Evolutionary conservation across 305 asterid species (phyloP).

Genomic region (Solanum hybrid): DNA sequence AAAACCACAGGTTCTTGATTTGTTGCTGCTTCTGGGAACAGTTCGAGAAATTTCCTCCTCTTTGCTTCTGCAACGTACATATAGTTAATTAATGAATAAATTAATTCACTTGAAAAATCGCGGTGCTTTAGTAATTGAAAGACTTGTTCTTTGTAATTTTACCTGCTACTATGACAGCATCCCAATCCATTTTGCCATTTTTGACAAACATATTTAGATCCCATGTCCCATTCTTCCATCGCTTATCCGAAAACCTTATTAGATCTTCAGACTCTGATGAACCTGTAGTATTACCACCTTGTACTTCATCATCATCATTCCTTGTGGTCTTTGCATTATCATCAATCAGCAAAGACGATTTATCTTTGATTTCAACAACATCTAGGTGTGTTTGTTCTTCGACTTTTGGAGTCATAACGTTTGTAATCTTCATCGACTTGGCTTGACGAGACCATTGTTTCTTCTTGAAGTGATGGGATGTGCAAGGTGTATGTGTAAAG

Average conservation of each 20-base stretch:
- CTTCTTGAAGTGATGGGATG: constrained; percentile 29
- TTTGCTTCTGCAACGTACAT: constrained; percentile 32
- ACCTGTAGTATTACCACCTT: neutral
- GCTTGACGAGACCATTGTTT: constrained; percentile 19
- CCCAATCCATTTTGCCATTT: constrained; percentile 67
- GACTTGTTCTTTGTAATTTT: neutral
- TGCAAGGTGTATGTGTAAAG: constrained; percentile 28
- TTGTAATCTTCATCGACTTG: constrained; percentile 11
- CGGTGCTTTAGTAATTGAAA: neutral
- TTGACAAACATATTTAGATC: constrained; percentile 66
- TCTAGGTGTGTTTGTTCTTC: constrained; percentile 18
- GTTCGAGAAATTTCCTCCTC: constrained; percentile 53
- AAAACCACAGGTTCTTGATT: constrained; percentile 53
- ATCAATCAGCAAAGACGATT: neutral
- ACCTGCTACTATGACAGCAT: constrained; percentile 60
- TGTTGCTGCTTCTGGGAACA: constrained; percentile 48
- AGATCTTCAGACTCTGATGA: constrained; percentile 9
- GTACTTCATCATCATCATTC: constrained; percentile 16
- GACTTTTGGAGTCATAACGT: constrained; percentile 24
- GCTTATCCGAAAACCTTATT: constrained; percentile 28
- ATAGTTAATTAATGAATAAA: neutral
- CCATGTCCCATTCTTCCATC: constrained; percentile 76
- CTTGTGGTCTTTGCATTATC: neutral
- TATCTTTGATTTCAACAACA: constrained; percentile 10
- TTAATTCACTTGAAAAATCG: neutral